A percentile compares a stretch with the other conserved stretches of the same genome.
Conservation (phyloP, 1,284 basidiomycete genomes). For the Anthracocystis setariae region DNA sequence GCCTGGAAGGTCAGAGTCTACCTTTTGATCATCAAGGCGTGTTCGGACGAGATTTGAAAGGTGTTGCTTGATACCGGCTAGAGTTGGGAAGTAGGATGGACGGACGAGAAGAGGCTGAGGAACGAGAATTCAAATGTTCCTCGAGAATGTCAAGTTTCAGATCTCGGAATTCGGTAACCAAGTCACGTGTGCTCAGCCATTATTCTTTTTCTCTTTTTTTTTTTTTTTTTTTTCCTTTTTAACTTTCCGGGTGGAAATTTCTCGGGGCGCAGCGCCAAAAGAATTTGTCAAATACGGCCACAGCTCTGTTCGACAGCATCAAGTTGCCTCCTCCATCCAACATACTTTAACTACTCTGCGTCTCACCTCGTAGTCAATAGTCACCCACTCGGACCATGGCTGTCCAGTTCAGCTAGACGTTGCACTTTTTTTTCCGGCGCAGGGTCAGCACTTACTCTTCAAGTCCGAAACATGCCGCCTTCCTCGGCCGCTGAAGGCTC, state of each 20-base stretch:
- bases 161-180: conserved; percentile 19
- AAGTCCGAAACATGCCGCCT: conserved; percentile 16
- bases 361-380: no score
- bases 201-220: conserved; percentile 13
- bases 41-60: no score
- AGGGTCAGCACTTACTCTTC: not conserved
- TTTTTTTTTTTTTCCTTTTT: conserved; percentile 4
- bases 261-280: not conserved
- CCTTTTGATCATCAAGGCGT: no score
- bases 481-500: conserved; percentile 37
- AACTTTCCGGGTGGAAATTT: no score
- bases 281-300: not conserved
- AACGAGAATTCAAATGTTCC: no score
- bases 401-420: not conserved
- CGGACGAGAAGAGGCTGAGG: no score
- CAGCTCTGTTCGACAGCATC: no score
- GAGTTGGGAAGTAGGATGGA: no score
- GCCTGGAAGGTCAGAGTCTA: no score
- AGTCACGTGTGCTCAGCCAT: conserved; percentile 18
- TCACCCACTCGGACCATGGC: no score
- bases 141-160: not conserved
- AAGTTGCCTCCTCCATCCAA: not conserved
- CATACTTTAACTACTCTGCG: no score
- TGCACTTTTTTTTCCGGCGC: not conserved
- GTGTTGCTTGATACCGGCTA: no score